phyloP scores from a whole-genome alignment of 148 eudicot species.

The Mesembryanthemum crystallinum region DNA sequence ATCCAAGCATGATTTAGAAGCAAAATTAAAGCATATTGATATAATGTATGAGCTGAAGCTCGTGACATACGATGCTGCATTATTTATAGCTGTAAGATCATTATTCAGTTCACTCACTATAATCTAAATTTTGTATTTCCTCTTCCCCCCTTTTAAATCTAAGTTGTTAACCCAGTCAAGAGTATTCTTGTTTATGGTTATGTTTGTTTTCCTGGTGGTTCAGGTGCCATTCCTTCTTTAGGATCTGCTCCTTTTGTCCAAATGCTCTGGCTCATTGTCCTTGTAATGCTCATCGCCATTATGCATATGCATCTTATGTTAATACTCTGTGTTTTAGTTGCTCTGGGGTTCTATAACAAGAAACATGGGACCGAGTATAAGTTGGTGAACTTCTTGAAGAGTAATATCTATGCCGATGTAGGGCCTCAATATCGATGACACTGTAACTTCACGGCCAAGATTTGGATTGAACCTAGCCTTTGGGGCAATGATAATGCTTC shows the following conservation, averaged over 20 bases:
- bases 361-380: slow-evolving; percentile 6
- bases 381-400: neutral
- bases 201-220: neutral
- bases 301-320: neutral
- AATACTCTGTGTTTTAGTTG: neutral
- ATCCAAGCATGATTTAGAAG: no score
- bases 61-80: neutral
- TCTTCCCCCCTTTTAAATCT: neutral
- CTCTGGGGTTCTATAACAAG: neutral
- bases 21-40: no score
- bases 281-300: neutral
- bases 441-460: slow-evolving; percentile 3
- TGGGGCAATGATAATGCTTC: neutral
- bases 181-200: neutral
- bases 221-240: neutral
- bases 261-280: slow-evolving; percentile 5
- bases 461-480: no score
- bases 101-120: neutral
- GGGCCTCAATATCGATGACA: neutral
- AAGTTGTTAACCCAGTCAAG: neutral
- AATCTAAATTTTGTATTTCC: no score
- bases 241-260: neutral
- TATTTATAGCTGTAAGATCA: neutral
- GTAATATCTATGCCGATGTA: neutral
- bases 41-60: no score